phyloP scores from a whole-genome alignment of 805 yeast species.

The Tetrapisispora iriomotensis region DNA sequence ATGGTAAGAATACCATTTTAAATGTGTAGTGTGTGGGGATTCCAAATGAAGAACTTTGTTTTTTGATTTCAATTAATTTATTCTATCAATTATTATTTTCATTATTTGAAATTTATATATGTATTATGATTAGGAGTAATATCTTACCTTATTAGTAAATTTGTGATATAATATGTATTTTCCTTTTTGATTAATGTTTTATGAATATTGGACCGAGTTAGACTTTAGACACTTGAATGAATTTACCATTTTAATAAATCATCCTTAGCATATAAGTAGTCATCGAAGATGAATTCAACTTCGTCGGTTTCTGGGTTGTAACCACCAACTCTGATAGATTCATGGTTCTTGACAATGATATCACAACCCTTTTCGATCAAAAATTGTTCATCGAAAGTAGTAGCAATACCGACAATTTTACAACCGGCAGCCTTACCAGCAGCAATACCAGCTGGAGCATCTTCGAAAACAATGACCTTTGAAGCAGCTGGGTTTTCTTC shows the following conservation, averaged over 20 bases:
- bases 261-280: slow-evolving; percentile 32
- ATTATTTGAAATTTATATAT: not conserved
- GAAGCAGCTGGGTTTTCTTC: slow-evolving; percentile 29
- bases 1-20: too few relatives aligned
- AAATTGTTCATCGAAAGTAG: slow-evolving; percentile 61
- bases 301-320: slow-evolving; percentile 37
- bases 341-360: slow-evolving; percentile 67
- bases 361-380: slow-evolving; percentile 72
- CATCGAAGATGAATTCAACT: slow-evolving; percentile 30
- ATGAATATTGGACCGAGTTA: not conserved
- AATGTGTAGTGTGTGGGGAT: too few relatives aligned
- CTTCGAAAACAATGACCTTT: slow-evolving; percentile 65
- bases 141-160: not conserved
- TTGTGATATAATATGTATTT: not conserved
- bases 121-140: not conserved
- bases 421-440: slow-evolving; percentile 84
- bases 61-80: not conserved
- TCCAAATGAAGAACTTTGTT: too few relatives aligned
- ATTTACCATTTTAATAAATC: slow-evolving; percentile 28
- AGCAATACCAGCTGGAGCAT: slow-evolving; percentile 79
- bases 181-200: not conserved
- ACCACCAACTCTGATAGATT: slow-evolving; percentile 46
- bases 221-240: slow-evolving; percentile 31
- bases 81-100: slow-evolving; percentile 2
- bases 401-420: slow-evolving; percentile 70